Evolutionary conservation across 805 yeast species (phyloP), one percentile per base, ranked within the genome.

Genomic region (Candida pseudofarinosa): DNA sequence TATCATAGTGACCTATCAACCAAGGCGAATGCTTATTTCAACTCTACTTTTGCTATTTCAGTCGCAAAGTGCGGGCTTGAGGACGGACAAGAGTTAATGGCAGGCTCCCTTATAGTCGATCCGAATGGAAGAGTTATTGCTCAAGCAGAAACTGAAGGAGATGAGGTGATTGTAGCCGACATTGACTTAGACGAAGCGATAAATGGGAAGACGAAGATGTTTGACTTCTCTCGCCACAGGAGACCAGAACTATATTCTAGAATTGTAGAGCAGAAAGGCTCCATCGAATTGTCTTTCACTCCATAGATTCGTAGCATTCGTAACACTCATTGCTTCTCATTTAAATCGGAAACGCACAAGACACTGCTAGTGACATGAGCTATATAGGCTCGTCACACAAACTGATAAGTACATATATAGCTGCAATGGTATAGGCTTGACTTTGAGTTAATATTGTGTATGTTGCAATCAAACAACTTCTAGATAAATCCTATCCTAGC

Each of bases 201-300:
- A 16, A 59, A 65, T 83, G 93, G 84, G 81, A 83, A 32, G 30
- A 15, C 19, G 12, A 39, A 39, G 15, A 39, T 39, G 38, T 39
- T 39, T 23, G 42, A 39, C 26, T 37, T 37, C 26, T 15, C 23
- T 5, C 36, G 40, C 7, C 40, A 37, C 26, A 37, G 41, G 20
- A 19, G 41, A n/a, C 41, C 41, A n/a, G 41, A 39, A 17, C 30
- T 39, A n/a, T 39, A 33, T 18, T 18, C 33, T 18, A 39, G 10
- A 14, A 20, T 39, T 12, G 31, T 39, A 15, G 26, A 33, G 13
- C 42, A 39, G 15, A 39, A 39, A 15, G 42, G 37, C 10, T 23
- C 28, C 28, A 23, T 23, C 10, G 28, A 23, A 6, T 23, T 23
- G 28, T 23, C 28, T 23, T 23, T 23, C 28, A 10, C 28, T 23